phyloP scores from a whole-genome alignment of 306 rosid genomes.

The Cicer bijugum region DNA sequence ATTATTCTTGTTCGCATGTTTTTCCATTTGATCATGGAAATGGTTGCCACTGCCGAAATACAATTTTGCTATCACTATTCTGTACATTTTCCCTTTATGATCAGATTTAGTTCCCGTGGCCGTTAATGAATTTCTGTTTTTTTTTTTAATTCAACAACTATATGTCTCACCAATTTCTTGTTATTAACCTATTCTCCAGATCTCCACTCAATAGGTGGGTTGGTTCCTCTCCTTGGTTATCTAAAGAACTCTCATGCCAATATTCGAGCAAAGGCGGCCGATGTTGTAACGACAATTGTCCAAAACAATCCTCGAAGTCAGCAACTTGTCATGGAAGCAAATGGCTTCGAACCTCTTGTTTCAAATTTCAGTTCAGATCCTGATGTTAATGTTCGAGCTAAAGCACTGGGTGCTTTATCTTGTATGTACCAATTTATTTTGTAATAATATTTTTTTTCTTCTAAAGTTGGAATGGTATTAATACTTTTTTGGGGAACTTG shows the following conservation, averaged over 20 bases:
- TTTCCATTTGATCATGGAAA: conserved; percentile 4
- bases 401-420: conserved; percentile 91
- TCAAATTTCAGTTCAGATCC: conserved; percentile 74
- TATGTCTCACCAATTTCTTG: conserved; percentile 43
- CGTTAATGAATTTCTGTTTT: not conserved
- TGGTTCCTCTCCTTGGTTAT: conserved; percentile 80
- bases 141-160: not conserved
- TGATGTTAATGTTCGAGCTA: conserved; percentile 73
- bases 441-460: not conserved
- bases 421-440: conserved; percentile 55
- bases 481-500: conserved; percentile 35
- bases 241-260: conserved; percentile 83
- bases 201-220: conserved; percentile 87
- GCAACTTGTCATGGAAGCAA: conserved; percentile 88
- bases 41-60: not conserved
- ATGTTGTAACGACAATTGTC: conserved; percentile 85
- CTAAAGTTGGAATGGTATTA: conserved; percentile 18
- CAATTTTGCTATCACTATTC: not conserved
- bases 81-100: not conserved
- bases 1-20: not conserved
- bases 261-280: conserved; percentile 96
- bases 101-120: not conserved
- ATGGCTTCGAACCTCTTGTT: conserved; percentile 84
- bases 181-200: conserved; percentile 51
- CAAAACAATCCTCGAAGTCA: conserved; percentile 92